A percentile compares a stretch with the other conserved stretches of the same genome.
Conservation (phyloP, 768 basidiomycete genomes). For the Lyophyllum shimeji region DNA sequence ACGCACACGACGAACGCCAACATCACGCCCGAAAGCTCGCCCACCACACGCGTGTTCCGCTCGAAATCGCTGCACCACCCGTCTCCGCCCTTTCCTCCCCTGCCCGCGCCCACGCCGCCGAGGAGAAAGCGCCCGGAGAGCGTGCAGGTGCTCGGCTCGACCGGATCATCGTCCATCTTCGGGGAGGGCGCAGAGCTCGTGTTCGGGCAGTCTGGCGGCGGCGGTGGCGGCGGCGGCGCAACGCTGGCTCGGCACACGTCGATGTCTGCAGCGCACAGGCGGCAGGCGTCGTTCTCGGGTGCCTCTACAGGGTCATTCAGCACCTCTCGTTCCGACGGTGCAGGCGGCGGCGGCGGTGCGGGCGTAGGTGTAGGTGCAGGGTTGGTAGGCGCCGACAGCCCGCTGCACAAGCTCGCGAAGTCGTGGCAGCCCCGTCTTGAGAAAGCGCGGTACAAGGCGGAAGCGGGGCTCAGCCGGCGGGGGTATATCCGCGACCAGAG, state of each 20-base stretch:
- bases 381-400: constrained; percentile 5
- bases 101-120: constrained; percentile 39
- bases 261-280: neutral
- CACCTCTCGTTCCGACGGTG: too few relatives aligned
- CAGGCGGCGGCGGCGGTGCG: too few relatives aligned
- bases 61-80: constrained; percentile 57
- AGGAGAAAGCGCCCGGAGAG: constrained; percentile 63
- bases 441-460: constrained; percentile 67
- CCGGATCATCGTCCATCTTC: neutral
- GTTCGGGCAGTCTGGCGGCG: neutral
- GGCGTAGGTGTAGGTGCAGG: neutral
- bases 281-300: constrained; percentile 7
- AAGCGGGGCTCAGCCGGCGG: constrained; percentile 61
- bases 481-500: constrained; percentile 49
- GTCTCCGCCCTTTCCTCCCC: constrained; percentile 29
- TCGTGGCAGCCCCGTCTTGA: constrained; percentile 56
- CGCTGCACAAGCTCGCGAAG: constrained; percentile 17
- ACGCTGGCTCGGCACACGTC: neutral
- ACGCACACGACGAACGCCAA: constrained; percentile 2
- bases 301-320: neutral
- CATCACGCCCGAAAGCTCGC: constrained; percentile 20
- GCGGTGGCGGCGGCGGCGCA: neutral
- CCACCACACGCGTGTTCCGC: constrained; percentile 43
- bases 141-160: constrained; percentile 41
- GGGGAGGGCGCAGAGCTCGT: neutral